These are phyloP conservation scores for Ogataea trehaloabstinens DNA, from an alignment of 805 yeast genomes.

Conservation along the genomic window DNA sequence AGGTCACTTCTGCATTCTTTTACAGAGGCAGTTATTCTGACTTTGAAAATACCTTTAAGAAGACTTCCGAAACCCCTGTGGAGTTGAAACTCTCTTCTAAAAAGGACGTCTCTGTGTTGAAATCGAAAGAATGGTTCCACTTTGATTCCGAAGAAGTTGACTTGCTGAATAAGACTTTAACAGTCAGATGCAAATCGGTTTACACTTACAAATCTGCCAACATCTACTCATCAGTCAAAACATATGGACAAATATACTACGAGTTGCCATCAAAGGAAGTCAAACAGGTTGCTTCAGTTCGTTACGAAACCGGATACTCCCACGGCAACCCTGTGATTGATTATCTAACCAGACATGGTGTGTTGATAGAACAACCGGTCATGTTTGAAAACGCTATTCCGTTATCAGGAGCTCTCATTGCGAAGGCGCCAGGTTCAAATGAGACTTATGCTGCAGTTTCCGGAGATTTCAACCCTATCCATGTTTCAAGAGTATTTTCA, in stretches of 20 bases:
- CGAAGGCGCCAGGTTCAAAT: constrained; percentile 91
- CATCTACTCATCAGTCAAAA: constrained; percentile 74
- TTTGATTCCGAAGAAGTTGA: constrained; percentile 66
- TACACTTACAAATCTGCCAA: constrained; percentile 75
- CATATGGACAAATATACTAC: constrained; percentile 79
- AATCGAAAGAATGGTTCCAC: constrained; percentile 98
- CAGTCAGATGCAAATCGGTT: constrained; percentile 85
- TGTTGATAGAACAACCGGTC: constrained; percentile 90
- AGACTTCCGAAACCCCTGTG: constrained; percentile 81
- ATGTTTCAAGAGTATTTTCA: constrained; percentile 93
- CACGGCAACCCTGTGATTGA: constrained; percentile 98
- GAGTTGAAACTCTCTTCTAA: constrained; percentile 69
- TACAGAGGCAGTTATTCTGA: constrained; percentile 91
- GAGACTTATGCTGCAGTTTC: constrained; percentile 97
- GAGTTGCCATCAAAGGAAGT: constrained; percentile 93
- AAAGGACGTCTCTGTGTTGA: constrained; percentile 89
- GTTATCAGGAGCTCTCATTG: constrained; percentile 59
- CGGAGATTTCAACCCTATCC: constrained; percentile 98
- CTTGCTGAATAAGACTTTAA: constrained; percentile 73
- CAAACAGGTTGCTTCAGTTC: constrained; percentile 76
- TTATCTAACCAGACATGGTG: constrained; percentile 87
- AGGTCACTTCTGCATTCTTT: constrained; percentile 91
- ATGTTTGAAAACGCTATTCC: constrained; percentile 89
- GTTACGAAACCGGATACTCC: constrained; percentile 86
- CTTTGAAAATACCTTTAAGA: constrained; percentile 89